A percentile compares a stretch with the other conserved stretches of the same genome.
phyloP scores from a whole-genome alignment of 106 monocot genomes.

The Chionographis japonica region DNA sequence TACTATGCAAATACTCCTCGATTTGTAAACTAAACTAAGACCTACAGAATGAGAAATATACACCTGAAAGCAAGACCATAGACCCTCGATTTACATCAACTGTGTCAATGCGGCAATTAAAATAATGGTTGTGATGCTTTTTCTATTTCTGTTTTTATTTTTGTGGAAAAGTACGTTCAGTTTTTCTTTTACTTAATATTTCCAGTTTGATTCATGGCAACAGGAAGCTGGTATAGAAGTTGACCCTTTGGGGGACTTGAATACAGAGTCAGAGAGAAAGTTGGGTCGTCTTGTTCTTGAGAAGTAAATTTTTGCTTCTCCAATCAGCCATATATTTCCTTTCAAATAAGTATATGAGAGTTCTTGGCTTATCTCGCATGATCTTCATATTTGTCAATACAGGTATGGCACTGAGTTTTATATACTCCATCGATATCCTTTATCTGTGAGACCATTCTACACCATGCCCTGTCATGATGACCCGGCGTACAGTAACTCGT shows the following conservation, averaged over 20 bases:
- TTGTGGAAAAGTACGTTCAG: not conserved
- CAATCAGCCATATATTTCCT: not conserved
- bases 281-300: constrained; percentile 86
- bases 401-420: constrained; percentile 93
- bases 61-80: no score
- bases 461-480: constrained; percentile 97
- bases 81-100: no score
- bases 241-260: constrained; percentile 86
- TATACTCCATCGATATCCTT: constrained; percentile 82
- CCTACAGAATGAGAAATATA: no score
- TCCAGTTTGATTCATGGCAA: not conserved
- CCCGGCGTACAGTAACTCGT: constrained; percentile 79
- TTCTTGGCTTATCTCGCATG: not conserved
- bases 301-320: constrained; percentile 45
- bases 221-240: constrained; percentile 87
- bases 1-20: no score
- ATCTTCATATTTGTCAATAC: constrained; percentile 13
- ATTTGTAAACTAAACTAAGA: no score
- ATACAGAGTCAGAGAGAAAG: constrained; percentile 86
- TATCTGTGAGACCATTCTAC: constrained; percentile 93
- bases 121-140: no score
- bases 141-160: no score
- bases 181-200: not conserved
- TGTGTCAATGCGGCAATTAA: no score
- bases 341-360: not conserved